Evolutionary conservation across 2,329 filamentous ascomycete species (phyloP).

Genomic region (Bipolaris cookei): DNA sequence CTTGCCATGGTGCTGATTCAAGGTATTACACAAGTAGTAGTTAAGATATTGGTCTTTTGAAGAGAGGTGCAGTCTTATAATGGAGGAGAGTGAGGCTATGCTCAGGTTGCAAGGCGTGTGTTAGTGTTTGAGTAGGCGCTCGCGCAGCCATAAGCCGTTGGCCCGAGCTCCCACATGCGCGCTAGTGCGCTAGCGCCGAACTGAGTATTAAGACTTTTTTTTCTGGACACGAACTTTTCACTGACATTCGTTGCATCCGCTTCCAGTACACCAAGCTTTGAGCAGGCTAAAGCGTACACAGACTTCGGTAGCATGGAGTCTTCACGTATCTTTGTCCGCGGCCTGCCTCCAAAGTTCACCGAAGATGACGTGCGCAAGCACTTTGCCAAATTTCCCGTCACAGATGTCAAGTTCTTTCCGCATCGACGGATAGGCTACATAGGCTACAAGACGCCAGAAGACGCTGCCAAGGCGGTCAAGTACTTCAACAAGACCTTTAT

Average conservation of each 20-base stretch:
- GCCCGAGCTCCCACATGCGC: slow-evolving; percentile 11
- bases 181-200: slow-evolving; percentile 14
- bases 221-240: slow-evolving; percentile 16
- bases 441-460: slow-evolving; percentile 83
- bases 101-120: slow-evolving; percentile 24
- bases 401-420: slow-evolving; percentile 89
- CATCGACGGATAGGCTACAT: slow-evolving; percentile 93
- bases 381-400: slow-evolving; percentile 81
- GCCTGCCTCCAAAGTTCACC: slow-evolving; percentile 82
- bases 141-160: slow-evolving; percentile 7
- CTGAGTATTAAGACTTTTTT: slow-evolving; percentile 17
- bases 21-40: slow-evolving; percentile 1
- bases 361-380: slow-evolving; percentile 88
- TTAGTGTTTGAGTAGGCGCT: slow-evolving; percentile 23
- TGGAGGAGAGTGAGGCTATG: slow-evolving; percentile 18
- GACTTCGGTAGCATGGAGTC: slow-evolving; percentile 63
- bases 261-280: slow-evolving; percentile 12
- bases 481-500: slow-evolving; percentile 97
- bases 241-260: slow-evolving; percentile 1
- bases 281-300: slow-evolving; percentile 25
- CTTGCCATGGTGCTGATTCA: slow-evolving; percentile 44
- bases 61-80: slow-evolving; percentile 10
- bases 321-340: slow-evolving; percentile 74
- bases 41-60: slow-evolving; percentile 2
- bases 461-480: slow-evolving; percentile 82